Evolutionary conservation across 23 red algal genomes (phyloP), one percentile per base, ranked within the genome.

Genomic region (Gracilaria caudata): DNA sequence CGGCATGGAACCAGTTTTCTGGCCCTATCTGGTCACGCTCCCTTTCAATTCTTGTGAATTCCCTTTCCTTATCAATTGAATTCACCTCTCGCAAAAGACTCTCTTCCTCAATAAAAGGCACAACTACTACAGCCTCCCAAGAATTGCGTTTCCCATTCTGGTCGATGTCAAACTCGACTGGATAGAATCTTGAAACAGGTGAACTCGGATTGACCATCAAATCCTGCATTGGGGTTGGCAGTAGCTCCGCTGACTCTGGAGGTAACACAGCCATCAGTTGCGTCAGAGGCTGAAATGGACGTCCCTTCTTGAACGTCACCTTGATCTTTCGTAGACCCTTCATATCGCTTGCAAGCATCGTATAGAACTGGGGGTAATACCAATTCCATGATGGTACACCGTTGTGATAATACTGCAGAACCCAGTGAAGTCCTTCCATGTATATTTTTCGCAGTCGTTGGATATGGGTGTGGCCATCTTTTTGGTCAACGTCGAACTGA

Each of bases 21-120:
- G 33, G 37, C 32, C 94, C 94, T 20, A 39, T 79, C 77, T 55
- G 35, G 53, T 96, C 81, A 38, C 94, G 86, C 56, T 64, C 43
- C 21, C 77, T 89, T 82, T 96, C 94, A 64, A 76, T 60, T 11
- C 7, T 73, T 37, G 94, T 86, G 35, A 96, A 68, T 37, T 96
- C 81, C 33, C 11, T 75, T 29, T 91, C 80, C 25, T 75, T 51
- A 43, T 96, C 82, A 71, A 96, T 94, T 14, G 90, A 49, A 33
- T 80, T 78, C 28, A 98, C 59, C 43, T 90, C 82, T 71, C 63
- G 38, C 46, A 95, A 77, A 1, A 99, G 71, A 34, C 93, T 86
- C 70, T 80, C 68, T 53, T 95, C 97, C 40, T 99, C 97, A 37
- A 99, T 96, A 79, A 99, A 99, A 20, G 97, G 97, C 51, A 99